Evolutionary conservation across 805 yeast species (phyloP).

Genomic region (Yarrowia bubula): DNA sequence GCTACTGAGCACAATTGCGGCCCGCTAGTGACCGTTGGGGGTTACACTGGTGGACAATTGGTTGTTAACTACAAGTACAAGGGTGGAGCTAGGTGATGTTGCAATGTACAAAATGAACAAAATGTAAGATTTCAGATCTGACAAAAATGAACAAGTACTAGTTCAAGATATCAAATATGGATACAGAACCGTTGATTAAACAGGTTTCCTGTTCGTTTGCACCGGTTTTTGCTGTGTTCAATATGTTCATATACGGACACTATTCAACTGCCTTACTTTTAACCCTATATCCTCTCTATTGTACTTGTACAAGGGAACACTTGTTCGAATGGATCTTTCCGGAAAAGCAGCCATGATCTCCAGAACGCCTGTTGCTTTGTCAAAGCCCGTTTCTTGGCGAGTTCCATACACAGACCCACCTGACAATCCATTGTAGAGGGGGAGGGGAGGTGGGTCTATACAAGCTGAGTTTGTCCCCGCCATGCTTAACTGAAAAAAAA

Average conservation of each 20-base stretch:
- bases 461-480: constrained; percentile 6
- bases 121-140: too few relatives aligned
- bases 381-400: neutral
- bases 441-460: constrained; percentile 8
- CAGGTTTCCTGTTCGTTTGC: too few relatives aligned
- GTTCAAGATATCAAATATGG: too few relatives aligned
- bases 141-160: too few relatives aligned
- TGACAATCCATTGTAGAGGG: constrained; percentile 3
- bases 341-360: neutral
- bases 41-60: neutral
- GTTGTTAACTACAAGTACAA: too few relatives aligned
- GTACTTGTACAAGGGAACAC: neutral
- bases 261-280: neutral
- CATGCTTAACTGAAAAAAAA: neutral
- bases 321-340: neutral
- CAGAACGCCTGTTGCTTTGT: neutral
- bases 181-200: too few relatives aligned
- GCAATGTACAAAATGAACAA: too few relatives aligned
- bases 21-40: constrained; percentile 3
- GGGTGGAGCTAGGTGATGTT: neutral
- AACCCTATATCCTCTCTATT: neutral
- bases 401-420: neutral
- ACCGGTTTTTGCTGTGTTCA: too few relatives aligned
- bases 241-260: too few relatives aligned
- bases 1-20: neutral